Evolutionary conservation across 192 early-diverging fungal genomes (phyloP), one percentile per base, ranked within the genome.

Genomic region (Coemansia sp.): DNA sequence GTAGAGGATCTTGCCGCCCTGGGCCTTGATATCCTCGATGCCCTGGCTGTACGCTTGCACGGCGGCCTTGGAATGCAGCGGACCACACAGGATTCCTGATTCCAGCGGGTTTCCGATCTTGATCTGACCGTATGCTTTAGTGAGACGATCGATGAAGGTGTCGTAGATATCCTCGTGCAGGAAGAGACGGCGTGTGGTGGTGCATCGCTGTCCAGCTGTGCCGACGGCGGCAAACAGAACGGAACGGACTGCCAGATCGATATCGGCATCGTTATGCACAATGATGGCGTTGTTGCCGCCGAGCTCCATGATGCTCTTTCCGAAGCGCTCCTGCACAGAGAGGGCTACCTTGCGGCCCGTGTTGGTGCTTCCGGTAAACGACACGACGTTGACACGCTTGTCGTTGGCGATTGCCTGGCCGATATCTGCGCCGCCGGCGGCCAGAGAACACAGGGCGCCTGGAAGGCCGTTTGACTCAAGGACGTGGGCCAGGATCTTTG

Each of bases 251-350:
- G 94, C 93, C 29, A 98, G 72, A 50, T 95, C 94, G 30, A 94
- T 61, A 65, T 98, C 92, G 6, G 94, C 94, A 62, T 98, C 95
- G 30, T 87, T 85, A 72, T 89, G 89, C 22, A 97, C 94, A 55
- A 97, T 88, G 61, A 97, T 92, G 28, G 93, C 93, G 62, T 96
- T 98, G 85, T 98, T 98, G 34, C 95, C 95, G 40, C 95, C 95
- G 9, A 98, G 83, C 70, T 98, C 94, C 54, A 98, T 64, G 44
- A 98, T 78, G 17, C 82, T 81, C 79, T 89, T 91, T 33, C 95
- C 95, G 62, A 98, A 96, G 1, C 95, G 84, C 54, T 86, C 76
- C 69, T 94, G 92, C 27, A 94, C 93, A 22, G 84, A 79, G 34
- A 84, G 75, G 2, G 86, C 94, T n/a, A 96, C 91, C 57, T 86